phyloP scores from a whole-genome alignment of 2,329 filamentous ascomycete species.

The Septoria linicola region DNA sequence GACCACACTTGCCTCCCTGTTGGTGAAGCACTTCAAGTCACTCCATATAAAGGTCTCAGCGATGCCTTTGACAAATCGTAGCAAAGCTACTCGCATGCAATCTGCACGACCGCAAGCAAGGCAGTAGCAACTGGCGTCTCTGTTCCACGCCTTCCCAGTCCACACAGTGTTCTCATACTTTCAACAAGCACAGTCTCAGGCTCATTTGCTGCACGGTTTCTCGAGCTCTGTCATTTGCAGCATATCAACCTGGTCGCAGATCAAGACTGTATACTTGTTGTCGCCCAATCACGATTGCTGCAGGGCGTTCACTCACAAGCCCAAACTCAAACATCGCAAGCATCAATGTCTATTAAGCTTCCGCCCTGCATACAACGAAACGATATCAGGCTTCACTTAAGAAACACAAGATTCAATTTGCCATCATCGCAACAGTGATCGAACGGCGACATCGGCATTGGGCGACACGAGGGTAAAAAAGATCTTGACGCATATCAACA shows the following conservation, averaged over 20 bases:
- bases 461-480: not conserved
- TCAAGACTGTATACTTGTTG: slow-evolving; percentile 1
- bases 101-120: slow-evolving; percentile 10
- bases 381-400: slow-evolving; percentile 14
- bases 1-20: not conserved
- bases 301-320: slow-evolving; percentile 5
- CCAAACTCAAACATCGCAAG: slow-evolving; percentile 8
- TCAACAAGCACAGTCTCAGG: not conserved
- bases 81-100: slow-evolving; percentile 11
- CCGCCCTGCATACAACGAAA: slow-evolving; percentile 14
- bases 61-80: slow-evolving; percentile 3
- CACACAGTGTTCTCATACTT: too few relatives aligned
- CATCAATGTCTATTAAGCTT: slow-evolving; percentile 15
- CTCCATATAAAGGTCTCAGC: slow-evolving; percentile 8
- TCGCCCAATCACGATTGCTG: slow-evolving; percentile 12
- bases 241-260: slow-evolving; percentile 1
- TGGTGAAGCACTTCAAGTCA: not conserved
- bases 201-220: not conserved
- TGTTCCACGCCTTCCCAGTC: not conserved
- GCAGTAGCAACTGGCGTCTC: slow-evolving; percentile 5
- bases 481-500: too few relatives aligned
- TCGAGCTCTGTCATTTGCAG: too few relatives aligned
- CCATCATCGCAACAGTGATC: not conserved
- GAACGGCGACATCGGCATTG: slow-evolving; percentile 6
- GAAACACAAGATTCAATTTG: slow-evolving; percentile 5